Evolutionary conservation across 2,329 filamentous ascomycete species (phyloP).

Genomic region (Emmonsiellopsis sp.): DNA sequence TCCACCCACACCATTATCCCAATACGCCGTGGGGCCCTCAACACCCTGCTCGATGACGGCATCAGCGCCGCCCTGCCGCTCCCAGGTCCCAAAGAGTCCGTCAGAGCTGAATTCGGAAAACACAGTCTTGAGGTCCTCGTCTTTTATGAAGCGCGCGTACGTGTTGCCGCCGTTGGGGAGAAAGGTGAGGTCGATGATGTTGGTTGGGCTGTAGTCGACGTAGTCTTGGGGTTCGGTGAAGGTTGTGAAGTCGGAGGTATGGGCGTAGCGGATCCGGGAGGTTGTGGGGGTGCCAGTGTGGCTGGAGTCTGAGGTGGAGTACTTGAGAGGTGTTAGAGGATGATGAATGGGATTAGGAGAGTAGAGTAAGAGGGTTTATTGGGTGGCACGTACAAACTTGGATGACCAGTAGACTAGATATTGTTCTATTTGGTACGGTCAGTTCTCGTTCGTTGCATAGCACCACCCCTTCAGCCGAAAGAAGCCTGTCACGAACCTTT

Average conservation of each 20-base stretch:
- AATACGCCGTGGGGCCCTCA: slow-evolving; percentile 38
- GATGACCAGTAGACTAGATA: slow-evolving; percentile 43
- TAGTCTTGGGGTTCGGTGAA: slow-evolving; percentile 44
- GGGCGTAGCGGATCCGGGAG: slow-evolving; percentile 43
- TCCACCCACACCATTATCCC: slow-evolving; percentile 32
- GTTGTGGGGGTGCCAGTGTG: slow-evolving; percentile 40
- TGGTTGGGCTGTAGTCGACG: slow-evolving; percentile 39
- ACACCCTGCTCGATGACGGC: slow-evolving; percentile 26
- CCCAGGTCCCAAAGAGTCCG: slow-evolving; percentile 46
- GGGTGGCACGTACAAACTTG: slow-evolving; percentile 18
- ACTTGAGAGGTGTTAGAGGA: slow-evolving; percentile 18
- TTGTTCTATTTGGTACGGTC: slow-evolving; percentile 19
- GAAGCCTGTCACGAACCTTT: slow-evolving; percentile 16
- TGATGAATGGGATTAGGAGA: too few species aligned
- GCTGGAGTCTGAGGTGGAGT: slow-evolving; percentile 36
- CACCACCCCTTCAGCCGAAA: slow-evolving; percentile 13
- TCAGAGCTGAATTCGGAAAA: slow-evolving; percentile 41
- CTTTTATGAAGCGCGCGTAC: slow-evolving; percentile 48
- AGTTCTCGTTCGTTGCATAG: slow-evolving; percentile 3
- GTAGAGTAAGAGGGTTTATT: too few species aligned
- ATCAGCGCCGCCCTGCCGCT: slow-evolving; percentile 34
- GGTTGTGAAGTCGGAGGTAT: slow-evolving; percentile 46
- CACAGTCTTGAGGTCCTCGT: slow-evolving; percentile 44
- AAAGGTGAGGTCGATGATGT: slow-evolving; percentile 50
- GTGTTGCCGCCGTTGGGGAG: slow-evolving; percentile 33